Base-by-base conservation (phyloP, 768 basidiomycete species). In the Naganishia friedmannii region DNA sequence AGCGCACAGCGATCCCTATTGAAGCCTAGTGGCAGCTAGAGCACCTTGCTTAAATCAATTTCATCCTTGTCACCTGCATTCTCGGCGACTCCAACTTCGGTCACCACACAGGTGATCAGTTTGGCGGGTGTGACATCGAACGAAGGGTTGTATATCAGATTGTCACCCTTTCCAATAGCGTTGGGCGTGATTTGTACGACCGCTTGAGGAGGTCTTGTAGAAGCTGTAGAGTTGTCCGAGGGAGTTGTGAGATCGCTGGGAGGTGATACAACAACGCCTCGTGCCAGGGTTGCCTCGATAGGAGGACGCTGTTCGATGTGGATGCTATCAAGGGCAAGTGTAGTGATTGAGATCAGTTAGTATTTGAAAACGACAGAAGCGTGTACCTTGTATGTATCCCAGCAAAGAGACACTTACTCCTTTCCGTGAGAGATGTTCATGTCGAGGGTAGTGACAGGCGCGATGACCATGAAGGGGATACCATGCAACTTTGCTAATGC, bases 41-140 rank as follows among this genome's bases (percentile, higher is more conserved):
- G 26, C 53, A 90, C 84, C 9, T 78, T 78, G 57, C 84, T 83
- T 31, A 94, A 83, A 76, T 93, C 89, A 75, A 92, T 91, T 29
- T 70, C 76, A 2, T 77, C 79, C 70, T 84, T 83, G 28, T 88
- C 88, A 8, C 85, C 85, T 69, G 82, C 82, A 76, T 88, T 89
- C 69, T 89, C 86, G 3, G 91, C 92, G 0, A 96, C 92, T 8
- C 95, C 93, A 74, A 90, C 92, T 83, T 98, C 95, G 2, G 93
- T 97, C 15, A 94, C 93, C 63, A 98, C 78, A 51, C 77, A 78
- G 54, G 88, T 90, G 73, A 98, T 96, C 53, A 97, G 83, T 70
- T 90, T 89, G 2, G 93, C 92, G 0, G 94, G 93, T 0, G 95
- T 97, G 19, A 98, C 93, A 78, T 98, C 95, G 81, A 97, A 98